Base-by-base conservation (phyloP, 306 rosid genomes). In the Oxytropis ochrocephala region DNA sequence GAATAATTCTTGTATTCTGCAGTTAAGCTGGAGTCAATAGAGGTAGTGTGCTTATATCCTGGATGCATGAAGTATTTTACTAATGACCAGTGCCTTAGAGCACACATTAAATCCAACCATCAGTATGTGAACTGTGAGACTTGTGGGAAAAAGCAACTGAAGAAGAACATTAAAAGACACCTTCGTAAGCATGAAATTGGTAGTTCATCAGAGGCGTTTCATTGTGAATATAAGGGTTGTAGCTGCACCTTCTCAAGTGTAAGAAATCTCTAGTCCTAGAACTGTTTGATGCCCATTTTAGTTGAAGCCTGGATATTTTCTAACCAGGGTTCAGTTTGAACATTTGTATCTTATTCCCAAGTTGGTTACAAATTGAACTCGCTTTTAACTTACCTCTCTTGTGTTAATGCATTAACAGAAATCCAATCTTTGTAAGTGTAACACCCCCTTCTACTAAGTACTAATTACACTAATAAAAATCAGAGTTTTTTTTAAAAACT, bases 361-460 rank as follows among this genome's bases (percentile, higher is more conserved):
- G n/a, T 9, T 39, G 6, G 46, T 53, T 53, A 3, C 32, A 18
- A 38, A 5, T 32, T n/a, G 65, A 53, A 33, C 30, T 39, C 11
- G n/a, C 10, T 32, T 38, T 13, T 64, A 47, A 19, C 29, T 24
- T 24, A 24, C 29, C 36, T 5, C 43, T 42, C 38, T 59, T 11
- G 5, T 64, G 54, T 19, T 12, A 64, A 14, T 55, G 16, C 11
- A 6, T 35, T 27, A 54, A 56, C 88, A 93, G 98, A 80, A 70
- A 74, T 86, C 96, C n/a, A 93, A 93, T 85, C 96, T 90, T 13
- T 66, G 24, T 6, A 87, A n/a, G n/a, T n/a, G n/a, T n/a, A n/a
- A n/a, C n/a, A n/a, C n/a, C n/a, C n/a, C n/a, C n/a, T n/a, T n/a
- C n/a, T n/a, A n/a, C n/a, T n/a, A n/a, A n/a, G n/a, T n/a, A n/a